phyloP scores from a whole-genome alignment of 1,284 basidiomycete genomes.

The Austroboletus rostrupii region DNA sequence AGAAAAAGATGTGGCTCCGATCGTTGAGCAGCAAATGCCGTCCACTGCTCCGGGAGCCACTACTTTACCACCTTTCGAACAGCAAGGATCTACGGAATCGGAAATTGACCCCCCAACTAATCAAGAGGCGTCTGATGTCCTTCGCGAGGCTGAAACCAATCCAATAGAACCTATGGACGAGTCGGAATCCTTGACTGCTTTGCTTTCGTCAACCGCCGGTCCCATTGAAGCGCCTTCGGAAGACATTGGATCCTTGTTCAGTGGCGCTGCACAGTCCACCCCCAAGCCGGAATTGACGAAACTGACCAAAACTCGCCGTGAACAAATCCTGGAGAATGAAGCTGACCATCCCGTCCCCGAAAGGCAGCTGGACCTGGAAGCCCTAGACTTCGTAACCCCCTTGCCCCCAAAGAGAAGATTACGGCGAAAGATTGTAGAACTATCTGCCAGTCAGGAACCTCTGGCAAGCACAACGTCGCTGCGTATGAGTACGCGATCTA shows the following conservation, averaged over 20 bases:
- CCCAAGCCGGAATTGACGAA: constrained; percentile 30
- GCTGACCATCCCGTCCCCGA: constrained; percentile 18
- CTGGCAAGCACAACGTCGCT: not conserved
- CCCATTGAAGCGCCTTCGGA: constrained; percentile 28
- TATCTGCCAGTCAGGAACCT: constrained; percentile 10
- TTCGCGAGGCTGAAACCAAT: constrained; percentile 20
- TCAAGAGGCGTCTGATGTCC: not conserved
- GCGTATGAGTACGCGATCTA: constrained; percentile 15
- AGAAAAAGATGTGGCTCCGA: constrained; percentile 2
- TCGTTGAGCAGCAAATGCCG: not conserved
- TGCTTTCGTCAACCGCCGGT: constrained; percentile 10
- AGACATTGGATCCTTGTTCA: not conserved
- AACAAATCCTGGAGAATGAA: constrained; percentile 21
- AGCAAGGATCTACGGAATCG: not conserved
- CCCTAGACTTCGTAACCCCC: constrained; percentile 1
- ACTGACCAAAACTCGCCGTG: constrained; percentile 37
- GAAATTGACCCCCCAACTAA: not conserved
- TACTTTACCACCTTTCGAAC: not conserved
- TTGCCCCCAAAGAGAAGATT: constrained; percentile 3
- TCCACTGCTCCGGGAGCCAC: not conserved
- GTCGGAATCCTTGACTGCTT: constrained; percentile 11
- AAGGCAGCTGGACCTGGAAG: constrained; percentile 6
- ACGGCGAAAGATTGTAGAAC: not conserved
- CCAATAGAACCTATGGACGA: constrained; percentile 35
- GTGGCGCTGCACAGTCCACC: constrained; percentile 10